Percentiles rank a stretch among this genome's conserved stretches.
These are phyloP conservation scores for Cladosporium sp. DNA, from an alignment of 2,329 filamentous ascomycete species.

Conservation along the genomic window DNA sequence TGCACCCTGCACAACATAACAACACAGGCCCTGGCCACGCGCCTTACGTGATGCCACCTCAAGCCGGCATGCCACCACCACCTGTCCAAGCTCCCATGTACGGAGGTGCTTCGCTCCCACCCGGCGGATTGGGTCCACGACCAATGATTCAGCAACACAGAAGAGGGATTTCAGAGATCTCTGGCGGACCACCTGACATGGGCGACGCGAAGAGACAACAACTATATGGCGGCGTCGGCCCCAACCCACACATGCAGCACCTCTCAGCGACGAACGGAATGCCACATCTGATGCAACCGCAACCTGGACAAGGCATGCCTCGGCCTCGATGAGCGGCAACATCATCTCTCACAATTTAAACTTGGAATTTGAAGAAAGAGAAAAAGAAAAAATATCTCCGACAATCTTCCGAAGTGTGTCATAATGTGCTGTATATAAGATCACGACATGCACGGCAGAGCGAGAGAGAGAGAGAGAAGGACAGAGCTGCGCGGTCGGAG, in stretches of 20 bases:
- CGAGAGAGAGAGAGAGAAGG: no score
- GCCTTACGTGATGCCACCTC: constrained; percentile 38
- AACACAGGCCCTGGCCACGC: constrained; percentile 36
- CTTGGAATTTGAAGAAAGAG: not conserved
- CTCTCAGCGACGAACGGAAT: constrained; percentile 1
- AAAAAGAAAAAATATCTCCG: not conserved
- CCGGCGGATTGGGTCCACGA: constrained; percentile 40
- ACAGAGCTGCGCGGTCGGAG: not conserved
- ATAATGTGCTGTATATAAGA: constrained; percentile 3
- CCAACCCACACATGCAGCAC: constrained; percentile 12
- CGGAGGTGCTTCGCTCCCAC: constrained; percentile 35
- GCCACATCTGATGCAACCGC: constrained; percentile 10
- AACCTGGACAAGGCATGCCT: constrained; percentile 6
- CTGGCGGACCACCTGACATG: constrained; percentile 53
- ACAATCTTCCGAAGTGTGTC: not conserved
- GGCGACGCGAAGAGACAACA: constrained; percentile 60
- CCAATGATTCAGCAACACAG: constrained; percentile 46
- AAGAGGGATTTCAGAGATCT: constrained; percentile 62
- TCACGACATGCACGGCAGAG: not conserved
- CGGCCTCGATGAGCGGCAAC: not conserved
- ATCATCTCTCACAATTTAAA: not conserved
- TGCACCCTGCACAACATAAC: constrained; percentile 44
- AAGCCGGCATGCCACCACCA: constrained; percentile 10
- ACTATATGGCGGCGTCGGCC: constrained; percentile 45
- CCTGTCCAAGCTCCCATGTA: constrained; percentile 33